These are phyloP conservation scores for Paecilomyces sp. DNA, from an alignment of 2,329 filamentous ascomycete species.

Conservation along the genomic window DNA sequence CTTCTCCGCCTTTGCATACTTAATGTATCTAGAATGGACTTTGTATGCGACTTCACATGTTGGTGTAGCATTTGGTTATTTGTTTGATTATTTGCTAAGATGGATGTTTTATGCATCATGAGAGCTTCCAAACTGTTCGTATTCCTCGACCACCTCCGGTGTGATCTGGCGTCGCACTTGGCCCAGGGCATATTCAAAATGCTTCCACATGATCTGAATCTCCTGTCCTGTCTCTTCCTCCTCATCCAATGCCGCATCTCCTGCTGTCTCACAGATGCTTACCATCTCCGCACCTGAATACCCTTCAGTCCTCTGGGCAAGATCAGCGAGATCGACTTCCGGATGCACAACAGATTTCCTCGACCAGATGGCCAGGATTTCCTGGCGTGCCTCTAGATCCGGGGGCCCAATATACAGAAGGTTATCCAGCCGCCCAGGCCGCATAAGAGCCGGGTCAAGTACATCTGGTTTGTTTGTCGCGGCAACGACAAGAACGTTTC, in stretches of 20 bases:
- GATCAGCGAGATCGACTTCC: slow-evolving; percentile 58
- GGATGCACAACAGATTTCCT: slow-evolving; percentile 51
- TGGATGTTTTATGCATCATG: slow-evolving; percentile 6
- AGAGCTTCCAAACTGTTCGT: slow-evolving; percentile 47
- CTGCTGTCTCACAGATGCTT: slow-evolving; percentile 48
- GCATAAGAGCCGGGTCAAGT: slow-evolving; percentile 76
- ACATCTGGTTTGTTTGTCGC: slow-evolving; percentile 87
- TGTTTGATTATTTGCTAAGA: not conserved
- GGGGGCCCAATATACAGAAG: slow-evolving; percentile 82
- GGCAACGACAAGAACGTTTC: slow-evolving; percentile 77
- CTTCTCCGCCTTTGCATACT: not conserved
- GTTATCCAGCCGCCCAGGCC: slow-evolving; percentile 78
- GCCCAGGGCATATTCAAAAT: slow-evolving; percentile 38
- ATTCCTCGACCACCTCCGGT: slow-evolving; percentile 49
- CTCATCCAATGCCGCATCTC: slow-evolving; percentile 46
- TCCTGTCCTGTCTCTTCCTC: slow-evolving; percentile 37
- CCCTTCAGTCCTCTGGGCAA: slow-evolving; percentile 63
- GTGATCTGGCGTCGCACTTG: slow-evolving; percentile 54
- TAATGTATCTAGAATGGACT: no score
- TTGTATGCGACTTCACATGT: no score
- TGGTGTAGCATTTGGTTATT: not conserved
- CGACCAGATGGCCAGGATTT: slow-evolving; percentile 67
- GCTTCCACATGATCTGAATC: slow-evolving; percentile 29
- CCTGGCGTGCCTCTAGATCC: slow-evolving; percentile 61
- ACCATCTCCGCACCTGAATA: slow-evolving; percentile 82